These are phyloP conservation scores for Ophiostoma quercus DNA, from an alignment of 2,329 filamentous ascomycete genomes.

Conservation along the genomic window DNA sequence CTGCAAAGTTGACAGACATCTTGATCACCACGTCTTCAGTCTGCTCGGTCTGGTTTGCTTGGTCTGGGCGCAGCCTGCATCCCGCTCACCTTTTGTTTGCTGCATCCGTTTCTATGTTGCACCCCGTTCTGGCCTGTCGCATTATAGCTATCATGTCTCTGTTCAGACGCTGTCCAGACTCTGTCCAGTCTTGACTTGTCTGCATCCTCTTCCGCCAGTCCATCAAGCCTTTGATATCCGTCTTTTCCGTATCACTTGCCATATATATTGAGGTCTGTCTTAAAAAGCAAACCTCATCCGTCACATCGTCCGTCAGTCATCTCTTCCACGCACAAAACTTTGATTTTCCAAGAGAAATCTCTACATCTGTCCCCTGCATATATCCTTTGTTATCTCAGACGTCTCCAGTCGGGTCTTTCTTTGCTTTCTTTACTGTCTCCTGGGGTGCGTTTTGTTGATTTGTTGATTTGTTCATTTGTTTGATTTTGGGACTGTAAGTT, in stretches of 20 bases:
- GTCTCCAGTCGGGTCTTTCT: too few relatives aligned
- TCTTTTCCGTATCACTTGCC: neutral
- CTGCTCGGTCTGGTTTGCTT: neutral
- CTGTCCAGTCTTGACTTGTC: neutral
- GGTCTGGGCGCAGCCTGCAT: neutral
- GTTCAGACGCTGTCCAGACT: neutral
- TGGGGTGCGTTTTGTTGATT: neutral
- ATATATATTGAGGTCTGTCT: neutral
- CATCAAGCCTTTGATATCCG: neutral
- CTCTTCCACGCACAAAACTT: too few relatives aligned
- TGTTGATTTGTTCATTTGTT: neutral
- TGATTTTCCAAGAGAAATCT: too few relatives aligned
- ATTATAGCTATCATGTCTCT: neutral
- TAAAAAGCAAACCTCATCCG: neutral
- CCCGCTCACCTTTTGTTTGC: slow-evolving; percentile 8
- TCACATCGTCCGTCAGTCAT: neutral
- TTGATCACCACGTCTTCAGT: neutral
- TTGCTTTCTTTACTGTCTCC: too few relatives aligned
- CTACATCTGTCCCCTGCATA: too few relatives aligned
- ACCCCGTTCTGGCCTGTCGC: neutral
- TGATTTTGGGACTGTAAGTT: neutral
- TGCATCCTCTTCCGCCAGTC: neutral
- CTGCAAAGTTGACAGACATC: neutral
- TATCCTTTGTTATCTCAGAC: too few relatives aligned
- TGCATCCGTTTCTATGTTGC: slow-evolving; percentile 9